phyloP scores from a whole-genome alignment of 1,284 basidiomycete genomes.

The Ustilago trichophora region DNA sequence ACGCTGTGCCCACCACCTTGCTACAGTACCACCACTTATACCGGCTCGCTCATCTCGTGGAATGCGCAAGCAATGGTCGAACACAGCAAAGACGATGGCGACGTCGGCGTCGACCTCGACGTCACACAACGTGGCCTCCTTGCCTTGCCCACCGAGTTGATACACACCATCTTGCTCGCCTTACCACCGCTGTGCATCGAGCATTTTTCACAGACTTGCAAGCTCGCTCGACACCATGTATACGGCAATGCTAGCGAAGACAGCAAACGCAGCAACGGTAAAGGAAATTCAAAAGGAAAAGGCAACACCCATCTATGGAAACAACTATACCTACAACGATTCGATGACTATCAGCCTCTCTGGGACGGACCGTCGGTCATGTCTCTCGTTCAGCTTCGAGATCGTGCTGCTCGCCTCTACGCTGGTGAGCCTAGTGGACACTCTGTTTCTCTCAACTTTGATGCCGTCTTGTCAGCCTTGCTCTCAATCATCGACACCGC shows the following conservation, averaged over 20 bases:
- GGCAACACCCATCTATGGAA: slow-evolving; percentile 43
- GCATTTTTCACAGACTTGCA: slow-evolving; percentile 43
- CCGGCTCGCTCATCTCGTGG: too few relatives aligned
- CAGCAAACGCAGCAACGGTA: too few relatives aligned
- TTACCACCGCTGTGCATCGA: slow-evolving; percentile 39
- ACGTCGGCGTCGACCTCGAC: too few relatives aligned
- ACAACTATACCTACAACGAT: slow-evolving; percentile 34
- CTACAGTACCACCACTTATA: too few relatives aligned
- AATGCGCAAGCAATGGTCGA: not conserved
- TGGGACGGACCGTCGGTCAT: slow-evolving; percentile 26
- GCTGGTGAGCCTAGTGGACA: slow-evolving; percentile 7
- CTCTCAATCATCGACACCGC: slow-evolving; percentile 38
- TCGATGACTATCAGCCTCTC: slow-evolving; percentile 16
- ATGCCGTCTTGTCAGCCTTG: slow-evolving; percentile 32
- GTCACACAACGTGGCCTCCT: slow-evolving; percentile 16
- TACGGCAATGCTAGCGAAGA: slow-evolving; percentile 15
- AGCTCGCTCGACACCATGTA: slow-evolving; percentile 31
- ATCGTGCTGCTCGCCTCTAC: slow-evolving; percentile 30
- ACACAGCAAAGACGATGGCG: not conserved
- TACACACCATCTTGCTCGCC: slow-evolving; percentile 27
- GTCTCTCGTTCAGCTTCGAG: slow-evolving; percentile 37
- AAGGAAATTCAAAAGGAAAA: too few relatives aligned
- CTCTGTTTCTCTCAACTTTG: slow-evolving; percentile 27
- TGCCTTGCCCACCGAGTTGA: slow-evolving; percentile 33
- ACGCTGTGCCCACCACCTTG: too few relatives aligned